Evolutionary conservation across 495 filamentous ascomycete species (phyloP), one percentile per base, ranked within the genome.

Genomic region (Symbiotaphrina buchneri): DNA sequence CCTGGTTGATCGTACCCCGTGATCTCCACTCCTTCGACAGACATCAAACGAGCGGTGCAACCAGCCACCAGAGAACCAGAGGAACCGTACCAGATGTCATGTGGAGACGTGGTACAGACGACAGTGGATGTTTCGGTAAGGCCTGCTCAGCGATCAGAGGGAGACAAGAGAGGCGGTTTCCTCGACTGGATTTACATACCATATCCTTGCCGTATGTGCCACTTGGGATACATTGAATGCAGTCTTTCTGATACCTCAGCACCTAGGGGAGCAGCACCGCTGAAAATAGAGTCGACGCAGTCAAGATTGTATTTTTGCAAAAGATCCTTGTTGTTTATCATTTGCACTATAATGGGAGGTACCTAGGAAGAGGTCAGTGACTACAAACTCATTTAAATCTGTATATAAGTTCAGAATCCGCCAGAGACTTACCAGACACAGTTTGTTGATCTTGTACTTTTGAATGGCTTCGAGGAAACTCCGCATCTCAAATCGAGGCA

Each of bases 81-180:
- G 0, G 72, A 74, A 8, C 82, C 81, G 31, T 71, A 57, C 45
- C 60, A 60, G 34, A 87, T 59, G 41, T 91, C 83, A 23, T 61
- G 31, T 28, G 66, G 57, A 28, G 63, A 58, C 0, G 73, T 75
- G 3, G 67, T 58, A 44, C 57, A 59, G 1, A 85, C 68, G 1
- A 87, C 75, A 0, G 82, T 85, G 24, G 54, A 58, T 5, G 75
- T 80, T 44, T 93, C 83, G 4, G 83, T 91, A 42, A 91, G 56
- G 8, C 82, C 72, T 74, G 30, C 10, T 15, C 14, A 31, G 15
- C 3, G 11, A 18, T 10, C 5, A 10, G 28, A 13, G 24, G 7
- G 10, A 10, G 5, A 22, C 15, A 10, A 6, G 18, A 7, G n/a
- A n/a, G n/a, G n/a, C n/a, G n/a, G n/a, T n/a, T n/a, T n/a, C n/a